Base-by-base conservation (phyloP, 352 stramenopile genomes). In the Phytophthora podocarpi region DNA sequence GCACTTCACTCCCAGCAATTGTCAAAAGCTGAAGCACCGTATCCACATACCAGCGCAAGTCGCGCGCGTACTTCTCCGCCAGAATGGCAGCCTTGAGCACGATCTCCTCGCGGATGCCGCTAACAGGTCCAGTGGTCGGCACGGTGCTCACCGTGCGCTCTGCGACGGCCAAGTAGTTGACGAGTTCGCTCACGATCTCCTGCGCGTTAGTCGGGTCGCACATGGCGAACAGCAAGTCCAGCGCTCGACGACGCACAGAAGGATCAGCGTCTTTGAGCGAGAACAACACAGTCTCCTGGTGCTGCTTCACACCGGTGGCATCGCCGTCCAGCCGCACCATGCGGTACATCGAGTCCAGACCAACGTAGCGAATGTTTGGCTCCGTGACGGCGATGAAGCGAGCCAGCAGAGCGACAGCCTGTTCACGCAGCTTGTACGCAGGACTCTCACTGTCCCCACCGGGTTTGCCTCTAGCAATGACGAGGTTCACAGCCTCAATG, bases 61-160 rank as follows among this genome's bases (percentile, higher is more conserved):
- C 94, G 20, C 88, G 96, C 7, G 97, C 93, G 80, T 98, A 99
- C 47, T 98, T 98, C 69, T 99, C 97, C 16, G 97, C 96, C 39
- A 99, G 72, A 75, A 99, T 98, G 43, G 97, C 97, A 46, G 98
- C 98, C 72, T 99, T 99, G n/a, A 99, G 83, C 40, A 99, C 97
- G 74, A 99, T 98, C 62, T 98, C 92, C 39, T 96, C 90, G 23
- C 84, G 75, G 66, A 99, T 99, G 34, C 62, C 62, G 11, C 62
- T 66, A 28, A 58, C 48, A 1, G 61, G 61, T 23, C 61, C 61
- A 26, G 54, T 37, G 2, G 61, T 56, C 20, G 61, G 61, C n/a
- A 70, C 61, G n/a, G 61, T 70, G 46, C 46, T 70, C 32, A 66
- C 31, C 1, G 80, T 85, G 12, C 92, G 90, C 50, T 99, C 96